Evolutionary conservation across 371 early-diverging fungal species (phyloP).

Genomic region (Mortierella sp.): DNA sequence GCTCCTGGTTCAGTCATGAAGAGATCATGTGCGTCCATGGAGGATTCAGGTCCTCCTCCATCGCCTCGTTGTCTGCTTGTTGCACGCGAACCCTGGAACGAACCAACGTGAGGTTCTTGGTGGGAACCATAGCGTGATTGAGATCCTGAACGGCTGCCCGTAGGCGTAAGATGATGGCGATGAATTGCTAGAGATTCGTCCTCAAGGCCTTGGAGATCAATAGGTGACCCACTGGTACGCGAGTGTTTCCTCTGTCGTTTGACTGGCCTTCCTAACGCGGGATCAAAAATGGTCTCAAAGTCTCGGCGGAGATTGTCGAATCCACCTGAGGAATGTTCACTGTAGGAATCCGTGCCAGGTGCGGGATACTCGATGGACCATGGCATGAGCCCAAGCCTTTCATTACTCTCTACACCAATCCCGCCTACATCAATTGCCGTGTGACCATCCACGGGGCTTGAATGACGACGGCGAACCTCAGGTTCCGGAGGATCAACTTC

Average conservation of each 20-base stretch:
- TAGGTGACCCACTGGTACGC: neutral
- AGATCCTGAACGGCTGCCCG: too few relatives aligned
- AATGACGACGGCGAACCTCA: conserved; percentile 28
- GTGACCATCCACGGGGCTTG: conserved; percentile 1
- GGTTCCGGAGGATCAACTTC: conserved; percentile 20
- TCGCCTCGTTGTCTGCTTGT: neutral
- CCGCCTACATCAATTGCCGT: conserved; percentile 16
- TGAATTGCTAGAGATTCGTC: conserved; percentile 8
- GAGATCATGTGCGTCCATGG: neutral
- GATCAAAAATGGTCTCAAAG: conserved; percentile 27
- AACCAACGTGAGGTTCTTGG: conserved; percentile 1
- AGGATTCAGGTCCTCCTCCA: neutral
- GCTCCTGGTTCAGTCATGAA: neutral
- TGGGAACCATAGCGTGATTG: conserved; percentile 11
- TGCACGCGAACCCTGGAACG: neutral
- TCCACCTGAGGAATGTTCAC: conserved; percentile 19
- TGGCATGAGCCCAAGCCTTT: conserved; percentile 10
- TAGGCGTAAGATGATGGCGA: neutral
- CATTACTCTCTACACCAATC: conserved; percentile 4
- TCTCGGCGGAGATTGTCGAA: conserved; percentile 25
- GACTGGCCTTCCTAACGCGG: neutral
- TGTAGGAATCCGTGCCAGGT: conserved; percentile 7
- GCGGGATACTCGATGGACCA: conserved; percentile 19
- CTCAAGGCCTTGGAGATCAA: neutral
- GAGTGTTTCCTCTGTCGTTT: conserved; percentile 11